A percentile compares a stretch with the other conserved stretches of the same genome.
phyloP scores from a whole-genome alignment of 345 rosid species.

The Eucalyptus curtisii region DNA sequence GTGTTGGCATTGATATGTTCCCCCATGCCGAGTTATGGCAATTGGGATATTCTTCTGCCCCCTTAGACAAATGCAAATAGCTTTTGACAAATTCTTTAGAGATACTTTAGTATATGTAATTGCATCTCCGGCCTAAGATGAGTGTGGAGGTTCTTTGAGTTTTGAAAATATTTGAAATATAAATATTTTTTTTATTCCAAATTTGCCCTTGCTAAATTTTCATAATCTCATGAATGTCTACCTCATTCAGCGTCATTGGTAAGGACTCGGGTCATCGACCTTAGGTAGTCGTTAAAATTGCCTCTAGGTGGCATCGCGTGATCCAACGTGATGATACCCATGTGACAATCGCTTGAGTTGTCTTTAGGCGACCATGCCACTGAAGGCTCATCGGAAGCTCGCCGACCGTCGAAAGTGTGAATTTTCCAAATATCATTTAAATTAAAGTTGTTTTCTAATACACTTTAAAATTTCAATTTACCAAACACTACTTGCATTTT shows the following conservation, averaged over 20 bases:
- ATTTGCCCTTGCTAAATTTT: background rate
- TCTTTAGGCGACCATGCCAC: accelerated
- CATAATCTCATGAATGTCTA: background rate
- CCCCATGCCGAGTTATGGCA: no score
- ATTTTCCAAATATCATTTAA: background rate
- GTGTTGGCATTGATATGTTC: no score
- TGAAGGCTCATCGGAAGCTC: background rate
- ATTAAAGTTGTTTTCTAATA: no score
- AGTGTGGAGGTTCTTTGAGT: background rate
- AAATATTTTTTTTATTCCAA: background rate
- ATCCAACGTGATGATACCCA: background rate
- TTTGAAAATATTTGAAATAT: no score
- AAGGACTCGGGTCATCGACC: background rate
- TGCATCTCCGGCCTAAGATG: background rate
- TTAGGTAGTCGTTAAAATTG: accelerated
- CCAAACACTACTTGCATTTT: no score
- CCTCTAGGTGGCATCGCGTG: no score
- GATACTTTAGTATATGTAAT: background rate
- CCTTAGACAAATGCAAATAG: background rate
- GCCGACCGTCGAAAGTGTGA: background rate
- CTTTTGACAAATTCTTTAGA: no score
- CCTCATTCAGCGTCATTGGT: background rate
- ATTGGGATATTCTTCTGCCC: background rate
- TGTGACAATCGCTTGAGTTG: background rate
- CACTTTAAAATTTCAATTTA: no score